These are phyloP conservation scores for Fusarium falciforme DNA, from an alignment of 2,329 filamentous ascomycete genomes.

Conservation along the genomic window DNA sequence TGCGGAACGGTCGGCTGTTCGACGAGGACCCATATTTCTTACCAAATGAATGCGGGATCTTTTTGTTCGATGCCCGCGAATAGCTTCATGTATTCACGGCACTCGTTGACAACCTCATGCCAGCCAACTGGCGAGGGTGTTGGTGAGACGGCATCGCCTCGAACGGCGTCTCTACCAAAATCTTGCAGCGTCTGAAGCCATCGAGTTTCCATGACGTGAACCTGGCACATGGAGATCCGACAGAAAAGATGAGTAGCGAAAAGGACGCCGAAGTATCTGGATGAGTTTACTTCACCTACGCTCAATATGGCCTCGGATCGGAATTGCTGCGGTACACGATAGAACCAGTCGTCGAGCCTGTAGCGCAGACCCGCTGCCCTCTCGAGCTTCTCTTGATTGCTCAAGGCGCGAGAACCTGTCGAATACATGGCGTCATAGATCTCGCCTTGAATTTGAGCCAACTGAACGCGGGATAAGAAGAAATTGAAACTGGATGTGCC, in stretches of 20 bases:
- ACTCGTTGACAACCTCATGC: background rate
- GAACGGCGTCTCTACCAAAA: accelerated
- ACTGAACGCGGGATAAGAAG: conserved; percentile 6
- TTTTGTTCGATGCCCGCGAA: background rate
- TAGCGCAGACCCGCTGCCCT: background rate
- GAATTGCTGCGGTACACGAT: background rate
- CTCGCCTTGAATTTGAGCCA: conserved; percentile 27
- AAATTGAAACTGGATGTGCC: conserved; percentile 3
- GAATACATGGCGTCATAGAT: conserved; percentile 15
- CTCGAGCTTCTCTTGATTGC: background rate
- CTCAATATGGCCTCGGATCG: background rate
- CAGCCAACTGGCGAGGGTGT: background rate
- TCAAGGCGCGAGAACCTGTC: background rate
- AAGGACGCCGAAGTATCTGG: conserved; percentile 5
- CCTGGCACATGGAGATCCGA: background rate
- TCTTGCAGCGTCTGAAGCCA: background rate
- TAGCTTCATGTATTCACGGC: background rate
- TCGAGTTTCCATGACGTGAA: background rate
- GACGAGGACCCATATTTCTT: background rate
- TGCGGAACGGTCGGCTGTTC: background rate
- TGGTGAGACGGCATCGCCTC: background rate
- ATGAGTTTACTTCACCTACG: background rate
- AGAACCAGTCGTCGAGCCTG: conserved; percentile 12
- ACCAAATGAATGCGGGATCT: background rate
- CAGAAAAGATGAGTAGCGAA: conserved; percentile 16